Evolutionary conservation across 176 grass and related monocot genomes (phyloP).

Genomic region (Oryza australiensis): DNA sequence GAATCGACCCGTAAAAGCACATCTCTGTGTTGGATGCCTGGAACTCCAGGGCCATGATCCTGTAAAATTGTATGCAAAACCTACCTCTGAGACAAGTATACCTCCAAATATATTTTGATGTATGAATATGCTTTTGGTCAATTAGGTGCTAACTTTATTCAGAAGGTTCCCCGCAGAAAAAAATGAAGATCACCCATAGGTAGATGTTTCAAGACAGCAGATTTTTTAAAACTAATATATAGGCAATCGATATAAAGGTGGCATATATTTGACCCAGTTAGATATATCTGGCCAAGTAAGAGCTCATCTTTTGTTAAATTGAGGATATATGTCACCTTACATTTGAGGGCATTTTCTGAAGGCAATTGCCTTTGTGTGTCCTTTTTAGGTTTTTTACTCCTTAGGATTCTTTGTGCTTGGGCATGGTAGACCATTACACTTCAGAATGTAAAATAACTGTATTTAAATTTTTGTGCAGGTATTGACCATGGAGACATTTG

Average conservation of each 20-base stretch:
- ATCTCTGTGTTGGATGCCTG: not conserved
- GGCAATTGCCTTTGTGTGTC: not conserved
- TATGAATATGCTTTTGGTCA: not conserved
- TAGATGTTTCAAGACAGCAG: not conserved
- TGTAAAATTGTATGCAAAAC: not conserved
- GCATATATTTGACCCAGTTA: not conserved
- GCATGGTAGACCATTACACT: not conserved
- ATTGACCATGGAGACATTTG: constrained; percentile 84
- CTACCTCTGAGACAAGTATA: not conserved
- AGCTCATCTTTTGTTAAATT: not conserved
- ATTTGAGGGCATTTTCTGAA: constrained; percentile 17
- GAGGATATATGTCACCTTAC: not conserved
- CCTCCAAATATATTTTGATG: constrained; percentile 19
- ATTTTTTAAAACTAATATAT: not conserved
- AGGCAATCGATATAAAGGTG: not conserved
- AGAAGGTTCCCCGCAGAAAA: not conserved
- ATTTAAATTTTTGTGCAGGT: constrained; percentile 54
- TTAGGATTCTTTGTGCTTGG: not conserved
- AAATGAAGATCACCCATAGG: not conserved
- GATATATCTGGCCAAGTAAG: constrained; percentile 19
- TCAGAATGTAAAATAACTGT: not conserved
- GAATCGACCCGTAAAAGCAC: not conserved
- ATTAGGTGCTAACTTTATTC: not conserved
- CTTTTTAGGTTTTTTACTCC: not conserved
- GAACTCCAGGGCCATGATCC: not conserved